Percentiles rank a stretch among this genome's conserved stretches.
phyloP scores from a whole-genome alignment of 345 rosid genomes.

The Melastoma malabathricum region DNA sequence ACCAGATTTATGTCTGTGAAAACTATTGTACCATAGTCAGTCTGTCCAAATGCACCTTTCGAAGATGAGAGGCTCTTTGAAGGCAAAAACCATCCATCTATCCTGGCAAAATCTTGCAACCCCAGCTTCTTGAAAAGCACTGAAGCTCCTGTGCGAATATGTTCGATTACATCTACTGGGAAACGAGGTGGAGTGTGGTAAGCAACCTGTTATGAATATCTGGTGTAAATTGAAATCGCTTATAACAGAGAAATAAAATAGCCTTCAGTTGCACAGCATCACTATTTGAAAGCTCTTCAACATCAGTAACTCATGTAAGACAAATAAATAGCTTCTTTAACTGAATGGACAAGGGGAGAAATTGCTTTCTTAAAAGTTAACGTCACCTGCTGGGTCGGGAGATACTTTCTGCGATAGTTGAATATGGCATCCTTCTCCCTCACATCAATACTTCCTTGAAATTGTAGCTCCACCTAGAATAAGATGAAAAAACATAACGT shows the following conservation, averaged over 20 bases:
- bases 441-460: slow-evolving; percentile 43
- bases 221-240: not conserved
- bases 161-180: slow-evolving; percentile 52
- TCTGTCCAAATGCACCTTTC: slow-evolving; percentile 28
- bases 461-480: slow-evolving; percentile 79
- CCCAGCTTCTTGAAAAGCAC: slow-evolving; percentile 55
- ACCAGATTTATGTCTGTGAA: slow-evolving; percentile 93
- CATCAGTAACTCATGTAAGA: too few species aligned
- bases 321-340: too few species aligned
- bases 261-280: too few species aligned
- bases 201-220: slow-evolving; percentile 42
- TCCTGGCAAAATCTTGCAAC: slow-evolving; percentile 81
- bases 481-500: slow-evolving; percentile 4
- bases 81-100: slow-evolving; percentile 95
- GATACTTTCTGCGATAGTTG: slow-evolving; percentile 86
- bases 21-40: slow-evolving; percentile 32
- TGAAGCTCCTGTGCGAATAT: slow-evolving; percentile 77
- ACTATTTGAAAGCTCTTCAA: too few species aligned
- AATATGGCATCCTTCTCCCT: slow-evolving; percentile 68
- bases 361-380: too few species aligned
- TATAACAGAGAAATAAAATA: too few species aligned
- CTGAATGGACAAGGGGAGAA: too few species aligned
- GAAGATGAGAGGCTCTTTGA: slow-evolving; percentile 25
- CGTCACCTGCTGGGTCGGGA: slow-evolving; percentile 85
- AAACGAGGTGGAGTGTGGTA: slow-evolving; percentile 96